Base-by-base conservation (phyloP, 2,329 filamentous ascomycete species). In the Beauveria asiatica region DNA sequence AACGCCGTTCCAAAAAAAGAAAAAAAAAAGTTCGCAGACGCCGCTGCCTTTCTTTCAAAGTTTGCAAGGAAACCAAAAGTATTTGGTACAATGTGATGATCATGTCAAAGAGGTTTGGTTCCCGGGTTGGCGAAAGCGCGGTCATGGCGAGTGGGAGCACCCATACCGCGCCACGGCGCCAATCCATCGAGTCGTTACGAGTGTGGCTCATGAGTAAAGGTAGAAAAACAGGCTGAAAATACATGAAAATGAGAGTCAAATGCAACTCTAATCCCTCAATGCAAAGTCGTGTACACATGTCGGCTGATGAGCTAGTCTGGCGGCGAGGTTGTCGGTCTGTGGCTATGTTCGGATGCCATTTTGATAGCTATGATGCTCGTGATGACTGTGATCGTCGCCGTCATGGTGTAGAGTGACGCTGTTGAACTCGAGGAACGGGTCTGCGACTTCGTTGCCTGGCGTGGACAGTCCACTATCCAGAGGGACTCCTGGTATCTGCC, bases 401-500 rank as follows among this genome's bases (percentile, higher is more conserved):
- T 97, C 94, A 70, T 99, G 94, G 73, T 97, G 93, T 63, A 99
- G 79, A 55, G 94, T 99, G 46, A 99, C 92, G 71, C 91, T 96
- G 79, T 97, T 99, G 76, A 99, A 99, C 73, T 97, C 94, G 74
- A 97, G 90, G 71, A 99, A 99, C 1, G 94, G 94, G 80, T 99
- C 94, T 3, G 84, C 80, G 42, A 87, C 72, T 70, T 97, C 93
- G 42, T 82, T 89, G 49, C 89, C 90, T 1, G 93, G 93, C 3
- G 93, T 97, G 2, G 88, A 84, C 57, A 96, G 79, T 1, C 90
- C 90, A 48, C 88, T 93, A 70, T 96, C 92, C 62, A 96, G 78
- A 9, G 92, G 91, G 13, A 96, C 90, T 2, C 92, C 91, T 75
- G 90, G 70, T 71, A 78, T 78, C 11, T 76, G 73, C 65, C 76